A percentile compares a stretch with the other conserved stretches of the same genome.
Conservation (phyloP, 2,329 filamentous ascomycete genomes). For the Colletotrichum neosansevieriae region DNA sequence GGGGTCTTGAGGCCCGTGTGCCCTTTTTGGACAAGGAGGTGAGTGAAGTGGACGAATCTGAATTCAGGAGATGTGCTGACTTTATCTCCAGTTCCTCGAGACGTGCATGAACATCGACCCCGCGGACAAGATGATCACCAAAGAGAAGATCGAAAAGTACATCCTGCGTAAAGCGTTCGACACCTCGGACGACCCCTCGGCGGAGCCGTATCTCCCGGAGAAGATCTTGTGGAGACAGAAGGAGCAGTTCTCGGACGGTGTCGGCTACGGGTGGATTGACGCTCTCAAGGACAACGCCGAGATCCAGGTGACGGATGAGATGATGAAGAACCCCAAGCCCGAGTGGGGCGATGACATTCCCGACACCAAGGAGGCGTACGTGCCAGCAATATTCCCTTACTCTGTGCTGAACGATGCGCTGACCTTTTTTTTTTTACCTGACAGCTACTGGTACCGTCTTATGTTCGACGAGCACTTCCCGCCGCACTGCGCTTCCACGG, state of each 20-base stretch:
- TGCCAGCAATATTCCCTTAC: constrained; percentile 4
- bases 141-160: constrained; percentile 94
- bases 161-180: constrained; percentile 98
- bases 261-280: constrained; percentile 99
- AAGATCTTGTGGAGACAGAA: constrained; percentile 98
- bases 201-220: constrained; percentile 90
- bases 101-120: constrained; percentile 94
- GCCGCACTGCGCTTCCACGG: constrained; percentile 87
- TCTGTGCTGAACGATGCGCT: constrained; percentile 40
- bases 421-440: constrained; percentile 37
- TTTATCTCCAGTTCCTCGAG: constrained; percentile 79
- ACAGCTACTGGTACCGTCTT: constrained; percentile 91
- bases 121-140: constrained; percentile 93
- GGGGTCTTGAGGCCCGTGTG: constrained; percentile 97
- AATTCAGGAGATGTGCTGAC: background rate
- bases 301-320: constrained; percentile 90
- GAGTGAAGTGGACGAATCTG: constrained; percentile 43
- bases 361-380: constrained; percentile 93
- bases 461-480: constrained; percentile 99
- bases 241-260: constrained; percentile 99
- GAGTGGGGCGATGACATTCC: constrained; percentile 96
- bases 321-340: constrained; percentile 97
- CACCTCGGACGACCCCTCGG: constrained; percentile 85
- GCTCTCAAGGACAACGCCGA: constrained; percentile 95
- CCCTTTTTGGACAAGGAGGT: constrained; percentile 96